Evolutionary conservation across 2,329 filamentous ascomycete genomes (phyloP).

Genomic region (Colletotrichum australisinense): DNA sequence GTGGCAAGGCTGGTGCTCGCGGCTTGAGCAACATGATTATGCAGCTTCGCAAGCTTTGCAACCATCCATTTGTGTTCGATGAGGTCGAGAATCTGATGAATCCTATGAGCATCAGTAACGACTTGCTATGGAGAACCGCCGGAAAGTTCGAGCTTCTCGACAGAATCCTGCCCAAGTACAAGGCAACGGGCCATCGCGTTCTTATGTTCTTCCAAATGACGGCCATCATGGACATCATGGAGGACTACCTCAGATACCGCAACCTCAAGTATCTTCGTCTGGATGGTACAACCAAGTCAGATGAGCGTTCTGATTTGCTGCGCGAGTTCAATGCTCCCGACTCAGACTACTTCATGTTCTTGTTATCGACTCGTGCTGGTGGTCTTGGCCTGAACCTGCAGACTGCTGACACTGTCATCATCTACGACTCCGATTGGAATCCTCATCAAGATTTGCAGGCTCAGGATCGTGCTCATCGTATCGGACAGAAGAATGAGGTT

Average conservation of each 20-base stretch:
- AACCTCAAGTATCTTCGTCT: conserved; percentile 89
- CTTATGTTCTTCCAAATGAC: conserved; percentile 99
- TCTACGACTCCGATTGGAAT: conserved; percentile 99
- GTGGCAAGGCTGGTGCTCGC: conserved; percentile 92
- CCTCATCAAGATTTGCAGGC: conserved; percentile 99
- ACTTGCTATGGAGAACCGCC: conserved; percentile 92
- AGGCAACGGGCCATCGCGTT: conserved; percentile 89
- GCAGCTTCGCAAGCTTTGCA: conserved; percentile 98
- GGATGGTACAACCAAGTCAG: conserved; percentile 96
- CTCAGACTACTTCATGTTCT: conserved; percentile 96
- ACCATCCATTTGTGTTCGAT: conserved; percentile 98
- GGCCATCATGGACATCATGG: conserved; percentile 99
- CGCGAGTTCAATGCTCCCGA: conserved; percentile 88
- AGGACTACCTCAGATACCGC: conserved; percentile 91
- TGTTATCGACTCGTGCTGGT: conserved; percentile 98
- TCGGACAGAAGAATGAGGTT: conserved; percentile 99
- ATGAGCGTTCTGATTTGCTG: conserved; percentile 93
- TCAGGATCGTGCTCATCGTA: conserved; percentile 99
- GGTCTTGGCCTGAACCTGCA: conserved; percentile 97
- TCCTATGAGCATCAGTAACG: conserved; percentile 86
- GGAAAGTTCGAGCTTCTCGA: conserved; percentile 98
- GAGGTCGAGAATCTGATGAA: conserved; percentile 99
- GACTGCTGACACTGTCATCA: conserved; percentile 98
- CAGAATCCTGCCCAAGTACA: conserved; percentile 92
- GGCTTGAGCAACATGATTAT: conserved; percentile 99